These are phyloP conservation scores for Hordeum pubiflorum DNA, from an alignment of 202 grass and related monocot species.

Conservation along the genomic window DNA sequence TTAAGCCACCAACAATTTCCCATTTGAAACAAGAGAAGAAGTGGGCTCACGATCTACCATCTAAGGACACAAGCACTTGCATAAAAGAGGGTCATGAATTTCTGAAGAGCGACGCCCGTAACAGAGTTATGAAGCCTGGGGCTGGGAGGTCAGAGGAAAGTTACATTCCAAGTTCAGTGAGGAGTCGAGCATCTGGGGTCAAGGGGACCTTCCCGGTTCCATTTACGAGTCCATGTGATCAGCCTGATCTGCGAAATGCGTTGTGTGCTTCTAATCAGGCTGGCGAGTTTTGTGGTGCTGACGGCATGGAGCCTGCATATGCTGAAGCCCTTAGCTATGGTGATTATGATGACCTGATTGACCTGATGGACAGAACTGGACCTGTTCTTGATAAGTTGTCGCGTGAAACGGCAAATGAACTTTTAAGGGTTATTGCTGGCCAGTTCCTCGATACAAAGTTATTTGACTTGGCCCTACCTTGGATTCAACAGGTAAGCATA, in stretches of 20 bases:
- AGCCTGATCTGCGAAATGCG: slow-evolving; percentile 25
- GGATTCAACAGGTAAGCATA: slow-evolving; percentile 75
- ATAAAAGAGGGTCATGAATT: slow-evolving; percentile 31
- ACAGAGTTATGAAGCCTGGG: slow-evolving; percentile 30
- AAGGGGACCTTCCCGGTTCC: slow-evolving; percentile 33
- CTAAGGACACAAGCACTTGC: slow-evolving; percentile 38
- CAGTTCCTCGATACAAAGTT: slow-evolving; percentile 60
- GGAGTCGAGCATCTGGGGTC: neutral
- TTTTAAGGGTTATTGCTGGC: slow-evolving; percentile 52
- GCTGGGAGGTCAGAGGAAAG: slow-evolving; percentile 24
- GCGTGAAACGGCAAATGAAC: slow-evolving; percentile 49
- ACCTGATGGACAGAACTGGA: slow-evolving; percentile 88
- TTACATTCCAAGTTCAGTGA: slow-evolving; percentile 37
- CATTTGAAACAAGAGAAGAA: slow-evolving; percentile 56
- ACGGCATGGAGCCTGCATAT: slow-evolving; percentile 69
- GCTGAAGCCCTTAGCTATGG: slow-evolving; percentile 49
- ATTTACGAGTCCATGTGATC: slow-evolving; percentile 28
- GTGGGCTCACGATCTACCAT: slow-evolving; percentile 44
- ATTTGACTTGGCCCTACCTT: slow-evolving; percentile 54
- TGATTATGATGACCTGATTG: slow-evolving; percentile 50
- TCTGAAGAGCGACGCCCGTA: slow-evolving; percentile 27
- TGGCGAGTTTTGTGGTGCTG: slow-evolving; percentile 40
- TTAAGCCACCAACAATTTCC: slow-evolving; percentile 43
- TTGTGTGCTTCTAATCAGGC: slow-evolving; percentile 36
- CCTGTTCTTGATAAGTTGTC: slow-evolving; percentile 77